Percentiles rank a stretch among this genome's conserved stretches.
Evolutionary conservation across 2,329 filamentous ascomycete species (phyloP).

Genomic region (Paecilomyces sp.): DNA sequence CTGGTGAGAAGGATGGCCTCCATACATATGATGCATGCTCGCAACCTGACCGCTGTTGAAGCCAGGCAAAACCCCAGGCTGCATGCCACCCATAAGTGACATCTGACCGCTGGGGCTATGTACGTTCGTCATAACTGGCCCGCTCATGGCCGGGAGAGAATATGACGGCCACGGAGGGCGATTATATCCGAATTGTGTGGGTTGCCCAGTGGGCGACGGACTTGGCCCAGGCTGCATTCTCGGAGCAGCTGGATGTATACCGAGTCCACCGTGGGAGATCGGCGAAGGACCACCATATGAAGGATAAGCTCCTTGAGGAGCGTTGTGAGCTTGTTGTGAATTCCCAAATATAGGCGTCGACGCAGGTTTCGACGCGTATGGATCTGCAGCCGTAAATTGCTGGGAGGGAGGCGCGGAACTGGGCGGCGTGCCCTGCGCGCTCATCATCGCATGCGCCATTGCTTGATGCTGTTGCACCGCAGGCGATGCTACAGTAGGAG

Average conservation of each 20-base stretch:
- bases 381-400: slow-evolving; percentile 53
- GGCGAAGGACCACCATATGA: slow-evolving; percentile 19
- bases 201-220: slow-evolving; percentile 35
- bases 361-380: slow-evolving; percentile 47
- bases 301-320: slow-evolving; percentile 40
- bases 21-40: slow-evolving; percentile 55
- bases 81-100: slow-evolving; percentile 58
- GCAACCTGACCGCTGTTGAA: slow-evolving; percentile 57
- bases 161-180: slow-evolving; percentile 45
- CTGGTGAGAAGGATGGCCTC: slow-evolving; percentile 44
- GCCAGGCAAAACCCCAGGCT: slow-evolving; percentile 48
- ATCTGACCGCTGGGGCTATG: slow-evolving; percentile 66
- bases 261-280: slow-evolving; percentile 35
- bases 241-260: slow-evolving; percentile 12
- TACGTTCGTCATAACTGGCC: slow-evolving; percentile 70
- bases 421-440: slow-evolving; percentile 34
- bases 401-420: slow-evolving; percentile 36
- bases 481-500: slow-evolving; percentile 28
- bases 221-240: slow-evolving; percentile 52
- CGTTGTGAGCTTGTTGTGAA: slow-evolving; percentile 42
- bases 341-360: slow-evolving; percentile 39
- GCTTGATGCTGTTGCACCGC: slow-evolving; percentile 26
- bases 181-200: slow-evolving; percentile 25
- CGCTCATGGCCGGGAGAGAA: slow-evolving; percentile 55
- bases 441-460: slow-evolving; percentile 41